These are phyloP conservation scores for Dothideomycetes sp. DNA, from an alignment of 2,329 filamentous ascomycete genomes.

Conservation along the genomic window DNA sequence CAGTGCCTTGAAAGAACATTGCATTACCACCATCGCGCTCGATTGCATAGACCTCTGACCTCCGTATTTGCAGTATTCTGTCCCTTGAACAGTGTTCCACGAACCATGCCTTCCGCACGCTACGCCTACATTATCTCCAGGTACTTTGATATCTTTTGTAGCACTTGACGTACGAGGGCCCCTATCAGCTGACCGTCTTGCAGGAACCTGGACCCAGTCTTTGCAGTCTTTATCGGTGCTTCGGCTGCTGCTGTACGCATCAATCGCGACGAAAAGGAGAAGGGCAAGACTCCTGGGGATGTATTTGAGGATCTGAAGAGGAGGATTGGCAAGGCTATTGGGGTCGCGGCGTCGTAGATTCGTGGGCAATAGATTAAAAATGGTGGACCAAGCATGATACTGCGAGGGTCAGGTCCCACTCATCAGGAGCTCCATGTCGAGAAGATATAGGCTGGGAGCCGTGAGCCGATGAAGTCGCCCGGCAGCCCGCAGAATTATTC, in stretches of 20 bases:
- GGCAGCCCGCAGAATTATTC: neutral
- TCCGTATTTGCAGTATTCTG: too few relatives aligned
- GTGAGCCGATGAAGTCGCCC: too few relatives aligned
- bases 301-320: conserved; percentile 29
- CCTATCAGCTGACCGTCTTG: conserved; percentile 1
- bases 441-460: too few relatives aligned
- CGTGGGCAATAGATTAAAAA: neutral
- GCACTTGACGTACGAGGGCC: neutral
- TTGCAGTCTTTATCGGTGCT: conserved; percentile 36
- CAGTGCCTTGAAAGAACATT: too few relatives aligned
- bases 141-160: conserved; percentile 16
- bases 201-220: conserved; percentile 37
- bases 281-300: conserved; percentile 27
- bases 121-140: conserved; percentile 33
- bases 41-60: too few relatives aligned
- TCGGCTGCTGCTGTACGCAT: conserved; percentile 30
- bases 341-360: conserved; percentile 3
- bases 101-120: conserved; percentile 10
- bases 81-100: too few relatives aligned
- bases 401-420: too few relatives aligned
- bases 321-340: conserved; percentile 22
- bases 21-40: too few relatives aligned
- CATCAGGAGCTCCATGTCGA: neutral
- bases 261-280: conserved; percentile 37
- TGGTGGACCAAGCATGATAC: too few relatives aligned